These are phyloP conservation scores for Mentha longifolia DNA, from an alignment of 257 asterid species.

Conservation along the genomic window DNA sequence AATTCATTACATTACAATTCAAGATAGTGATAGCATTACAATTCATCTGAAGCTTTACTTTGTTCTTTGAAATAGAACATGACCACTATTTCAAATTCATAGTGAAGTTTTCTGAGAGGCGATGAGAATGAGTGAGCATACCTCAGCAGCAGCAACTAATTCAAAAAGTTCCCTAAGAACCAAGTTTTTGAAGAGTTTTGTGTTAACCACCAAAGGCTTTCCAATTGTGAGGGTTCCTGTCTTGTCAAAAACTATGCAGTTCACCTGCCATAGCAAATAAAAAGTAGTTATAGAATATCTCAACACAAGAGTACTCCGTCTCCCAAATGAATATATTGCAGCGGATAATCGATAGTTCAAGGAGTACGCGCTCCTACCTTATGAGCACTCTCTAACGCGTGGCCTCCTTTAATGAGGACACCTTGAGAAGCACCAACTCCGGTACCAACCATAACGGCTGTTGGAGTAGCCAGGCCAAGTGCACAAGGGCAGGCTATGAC, in stretches of 20 bases:
- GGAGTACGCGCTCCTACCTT: constrained; percentile 45
- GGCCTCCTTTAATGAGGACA: constrained; percentile 86
- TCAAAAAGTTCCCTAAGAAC: constrained; percentile 60
- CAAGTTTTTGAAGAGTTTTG: constrained; percentile 62
- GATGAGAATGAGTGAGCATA: constrained; percentile 22
- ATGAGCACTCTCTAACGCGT: constrained; percentile 79
- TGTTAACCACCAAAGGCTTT: constrained; percentile 70
- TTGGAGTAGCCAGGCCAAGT: constrained; percentile 87
- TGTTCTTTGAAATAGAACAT: not conserved
- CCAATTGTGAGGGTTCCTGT: constrained; percentile 86
- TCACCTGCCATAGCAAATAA: constrained; percentile 47
- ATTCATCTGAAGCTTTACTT: not conserved
- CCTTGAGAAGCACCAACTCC: constrained; percentile 88
- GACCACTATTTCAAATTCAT: not conserved
- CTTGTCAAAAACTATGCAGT: constrained; percentile 73
- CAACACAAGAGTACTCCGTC: not conserved
- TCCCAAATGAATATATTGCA: too few relatives aligned
- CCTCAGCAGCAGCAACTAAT: constrained; percentile 84
- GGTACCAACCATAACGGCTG: constrained; percentile 90
- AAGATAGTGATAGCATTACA: not conserved
- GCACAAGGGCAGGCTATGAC: constrained; percentile 94
- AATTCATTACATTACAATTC: too few relatives aligned
- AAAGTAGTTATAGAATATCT: constrained; percentile 12
- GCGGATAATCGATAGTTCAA: too few relatives aligned
- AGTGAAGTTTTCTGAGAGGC: not conserved